phyloP scores from a whole-genome alignment of 495 filamentous ascomycete genomes.

The Hyaloscypha variabilis region DNA sequence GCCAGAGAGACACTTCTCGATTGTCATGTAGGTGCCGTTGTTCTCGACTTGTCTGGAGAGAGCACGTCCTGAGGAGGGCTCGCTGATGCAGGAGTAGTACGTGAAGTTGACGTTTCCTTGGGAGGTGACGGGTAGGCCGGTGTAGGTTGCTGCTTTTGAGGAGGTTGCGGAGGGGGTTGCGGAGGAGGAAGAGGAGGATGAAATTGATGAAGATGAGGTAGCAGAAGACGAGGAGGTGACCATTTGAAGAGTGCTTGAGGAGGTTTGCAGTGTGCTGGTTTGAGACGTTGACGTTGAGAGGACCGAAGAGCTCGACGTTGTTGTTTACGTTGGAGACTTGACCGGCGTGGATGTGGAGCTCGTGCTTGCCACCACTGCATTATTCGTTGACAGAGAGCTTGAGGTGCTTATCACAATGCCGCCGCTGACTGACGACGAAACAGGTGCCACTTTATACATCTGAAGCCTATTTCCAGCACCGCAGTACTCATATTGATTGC shows the following conservation, averaged over 20 bases:
- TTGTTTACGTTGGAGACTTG: slow-evolving; percentile 1
- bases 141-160: neutral
- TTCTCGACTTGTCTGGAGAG: slow-evolving; percentile 28
- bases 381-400: neutral
- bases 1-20: slow-evolving; percentile 24
- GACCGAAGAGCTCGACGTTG: neutral
- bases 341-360: slow-evolving; percentile 3
- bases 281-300: neutral
- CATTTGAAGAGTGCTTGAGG: neutral
- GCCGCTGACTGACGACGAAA: neutral
- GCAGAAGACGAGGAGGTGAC: neutral
- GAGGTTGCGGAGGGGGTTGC: slow-evolving; percentile 3
- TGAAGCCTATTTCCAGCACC: slow-evolving; percentile 57
- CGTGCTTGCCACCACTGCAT: neutral
- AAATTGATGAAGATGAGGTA: neutral
- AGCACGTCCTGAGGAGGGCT: slow-evolving; percentile 29
- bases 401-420: too few species aligned
- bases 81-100: slow-evolving; percentile 32
- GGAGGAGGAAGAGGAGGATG: neutral
- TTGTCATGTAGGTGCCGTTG: slow-evolving; percentile 30
- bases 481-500: slow-evolving; percentile 55
- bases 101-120: slow-evolving; percentile 34
- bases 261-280: neutral
- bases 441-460: slow-evolving; percentile 42
- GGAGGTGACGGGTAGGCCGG: slow-evolving; percentile 18